Evolutionary conservation across 345 rosid species (phyloP).

Genomic region (Eucalyptus dawsonii): DNA sequence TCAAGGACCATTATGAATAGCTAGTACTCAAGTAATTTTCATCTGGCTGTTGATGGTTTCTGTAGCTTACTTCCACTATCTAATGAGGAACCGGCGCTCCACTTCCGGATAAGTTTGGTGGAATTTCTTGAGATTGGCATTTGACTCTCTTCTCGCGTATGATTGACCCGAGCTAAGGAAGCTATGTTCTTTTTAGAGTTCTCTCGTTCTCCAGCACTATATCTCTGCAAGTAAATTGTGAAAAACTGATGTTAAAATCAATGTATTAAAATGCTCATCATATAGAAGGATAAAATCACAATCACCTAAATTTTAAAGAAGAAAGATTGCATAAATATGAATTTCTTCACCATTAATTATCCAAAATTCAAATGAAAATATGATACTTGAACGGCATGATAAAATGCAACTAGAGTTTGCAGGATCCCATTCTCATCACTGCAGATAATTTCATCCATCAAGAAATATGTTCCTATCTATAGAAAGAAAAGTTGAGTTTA

Average conservation of each 20-base stretch:
- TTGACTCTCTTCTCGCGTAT: slow-evolving; percentile 53
- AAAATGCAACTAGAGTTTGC: not conserved
- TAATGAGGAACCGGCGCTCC: slow-evolving; percentile 37
- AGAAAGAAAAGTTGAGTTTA: not conserved
- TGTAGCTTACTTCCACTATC: slow-evolving; percentile 39
- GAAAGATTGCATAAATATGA: not conserved
- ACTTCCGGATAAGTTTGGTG: slow-evolving; percentile 26
- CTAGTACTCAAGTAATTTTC: not conserved
- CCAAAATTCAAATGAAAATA: not conserved
- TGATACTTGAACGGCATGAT: not conserved
- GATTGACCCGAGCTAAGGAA: slow-evolving; percentile 32
- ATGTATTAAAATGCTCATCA: not conserved
- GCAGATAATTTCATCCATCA: not conserved
- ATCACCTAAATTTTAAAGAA: not conserved
- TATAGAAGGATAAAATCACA: not conserved
- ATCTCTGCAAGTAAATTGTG: slow-evolving; percentile 36
- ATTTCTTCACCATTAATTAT: not conserved
- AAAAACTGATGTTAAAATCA: not conserved
- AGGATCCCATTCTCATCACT: not conserved
- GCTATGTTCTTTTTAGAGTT: slow-evolving; percentile 33
- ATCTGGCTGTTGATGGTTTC: not conserved
- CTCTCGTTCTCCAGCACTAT: slow-evolving; percentile 61
- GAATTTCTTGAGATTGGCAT: slow-evolving; percentile 46
- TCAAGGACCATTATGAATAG: not conserved
- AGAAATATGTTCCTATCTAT: not conserved